A percentile compares a stretch with the other conserved stretches of the same genome.
Conservation (phyloP, 2,329 filamentous ascomycete genomes). For the Chaetomium olivaceum region DNA sequence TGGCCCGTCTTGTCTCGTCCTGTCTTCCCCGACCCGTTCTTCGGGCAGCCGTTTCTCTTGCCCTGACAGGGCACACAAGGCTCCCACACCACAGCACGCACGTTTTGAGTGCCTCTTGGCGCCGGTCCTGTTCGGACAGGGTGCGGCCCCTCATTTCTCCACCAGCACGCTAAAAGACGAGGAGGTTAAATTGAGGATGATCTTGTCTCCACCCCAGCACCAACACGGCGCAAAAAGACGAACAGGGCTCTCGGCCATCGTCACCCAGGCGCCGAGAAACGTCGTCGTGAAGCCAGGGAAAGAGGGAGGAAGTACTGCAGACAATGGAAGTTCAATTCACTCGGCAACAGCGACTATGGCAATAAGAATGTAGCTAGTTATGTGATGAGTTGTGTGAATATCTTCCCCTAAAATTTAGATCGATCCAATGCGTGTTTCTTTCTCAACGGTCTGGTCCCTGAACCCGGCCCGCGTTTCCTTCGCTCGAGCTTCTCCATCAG, state of each 20-base stretch:
- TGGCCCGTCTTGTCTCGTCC: too few species aligned
- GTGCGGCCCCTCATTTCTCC: not conserved
- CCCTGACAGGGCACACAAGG: too few species aligned
- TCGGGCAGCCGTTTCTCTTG: too few species aligned
- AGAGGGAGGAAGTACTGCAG: not conserved
- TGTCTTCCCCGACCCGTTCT: too few species aligned
- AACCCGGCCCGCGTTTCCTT: not conserved
- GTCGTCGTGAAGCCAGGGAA: not conserved
- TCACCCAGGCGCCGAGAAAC: not conserved
- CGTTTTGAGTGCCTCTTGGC: not conserved
- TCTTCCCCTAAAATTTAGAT: not conserved
- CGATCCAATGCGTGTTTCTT: not conserved
- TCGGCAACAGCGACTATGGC: not conserved
- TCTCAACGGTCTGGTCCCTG: not conserved
- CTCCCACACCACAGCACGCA: too few species aligned
- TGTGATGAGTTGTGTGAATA: too few species aligned
- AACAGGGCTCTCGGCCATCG: not conserved
- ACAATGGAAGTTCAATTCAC: not conserved
- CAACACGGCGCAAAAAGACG: not conserved
- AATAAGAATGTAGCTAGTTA: not conserved
- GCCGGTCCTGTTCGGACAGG: not conserved
- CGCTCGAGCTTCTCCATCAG: slow-evolving; percentile 2
- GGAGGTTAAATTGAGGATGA: slow-evolving; percentile 12
- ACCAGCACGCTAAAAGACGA: not conserved
- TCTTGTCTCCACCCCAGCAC: slow-evolving; percentile 1